Base-by-base conservation (phyloP, 306 rosid genomes). In the Dryas octopetala region DNA sequence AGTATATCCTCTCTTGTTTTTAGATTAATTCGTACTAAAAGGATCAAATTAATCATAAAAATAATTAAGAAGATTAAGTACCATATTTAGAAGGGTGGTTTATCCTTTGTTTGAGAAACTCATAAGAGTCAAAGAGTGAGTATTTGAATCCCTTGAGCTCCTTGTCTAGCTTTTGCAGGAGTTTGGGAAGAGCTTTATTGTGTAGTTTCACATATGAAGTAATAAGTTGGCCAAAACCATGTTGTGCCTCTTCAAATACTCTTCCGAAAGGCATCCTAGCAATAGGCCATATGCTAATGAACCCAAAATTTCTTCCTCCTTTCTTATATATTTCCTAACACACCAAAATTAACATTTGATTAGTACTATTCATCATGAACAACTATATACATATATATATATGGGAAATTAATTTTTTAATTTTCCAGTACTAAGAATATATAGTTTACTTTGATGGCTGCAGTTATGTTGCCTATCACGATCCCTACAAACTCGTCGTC, bases 241-340 rank as follows among this genome's bases (percentile, higher is more conserved):
- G 14, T 5, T 58, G 13, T 8, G 15, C 65, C 6, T 17, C 28
- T 4, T 11, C 71, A 23, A 57, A 3, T 55, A 65, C 57, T 57
- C 74, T 77, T 28, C 47, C 4, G 9, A 0, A 32, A 1, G 87
- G 82, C 17, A 68, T n/a, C 44, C 82, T 70, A 7, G 50, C 80
- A 9, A 84, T 17, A 7, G 11, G 26, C n/a, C 74, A 23, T 23
- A 23, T 23, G 23, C 23, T 23, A 49, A 59, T 38, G 17, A 74
- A 61, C 9, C 51, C 82, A 74, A 84, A 77, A 13, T 81, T 84
- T 52, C 87, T 80, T 43, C 83, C 85, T 44, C 87, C 83, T 7
- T 45, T 14, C 19, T 70, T 46, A 47, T 74, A 59, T 67, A 80
- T 68, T 74, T 77, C 82, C 85, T 80, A 12, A 47, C 16, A 48